Evolutionary conservation across 2,329 filamentous ascomycete genomes (phyloP), one percentile per base, ranked within the genome.

Genomic region (Coniochaeta sp.): DNA sequence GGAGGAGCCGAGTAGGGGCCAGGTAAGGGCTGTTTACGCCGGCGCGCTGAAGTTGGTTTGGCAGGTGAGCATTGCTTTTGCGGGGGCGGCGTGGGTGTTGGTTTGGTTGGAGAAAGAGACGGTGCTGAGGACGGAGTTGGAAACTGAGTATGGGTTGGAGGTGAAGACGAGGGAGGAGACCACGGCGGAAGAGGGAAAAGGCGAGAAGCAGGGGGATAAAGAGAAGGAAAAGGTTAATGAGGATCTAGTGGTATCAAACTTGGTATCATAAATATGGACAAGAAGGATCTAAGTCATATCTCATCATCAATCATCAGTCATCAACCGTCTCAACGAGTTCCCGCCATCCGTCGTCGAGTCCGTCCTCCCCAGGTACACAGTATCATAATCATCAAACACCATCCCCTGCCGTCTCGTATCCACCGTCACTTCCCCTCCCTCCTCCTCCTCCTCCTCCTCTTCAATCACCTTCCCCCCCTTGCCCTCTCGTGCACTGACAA

Each of bases 41-140:
- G 28, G 48, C 22, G 50, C 52, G 3, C 40, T 60, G 27, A 46
- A 55, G 35, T 35, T 28, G 8, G 52, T 54, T 4, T 67, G 62
- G 61, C 53, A 56, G 28, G 56, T 61, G 3, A 53, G 52, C 1
- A 56, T 63, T 46, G 63, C 53, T 3, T 64, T 66, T 49, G 52
- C 53, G 1, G 57, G 48, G 2, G 24, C 61, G 1, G 57, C 56
- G 3, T 57, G 65, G 28, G 27, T 61, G 12, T 20, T 58, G 10
- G 52, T 54, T 1, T 51, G 57, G 14, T 7, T 61, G 8, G 53
- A 58, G 24, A 58, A 58, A 30, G 52, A 61, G 33, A 51, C 65
- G 1, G 18, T 49, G n/a, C 28, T 65, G 35, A 40, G 60, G 10
- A 52, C 50, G 13, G 56, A 60, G 26, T 49, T 61, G 12, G 52